Base-by-base conservation (phyloP, 2,329 filamentous ascomycete genomes). In the Penicillium hesseltinei region DNA sequence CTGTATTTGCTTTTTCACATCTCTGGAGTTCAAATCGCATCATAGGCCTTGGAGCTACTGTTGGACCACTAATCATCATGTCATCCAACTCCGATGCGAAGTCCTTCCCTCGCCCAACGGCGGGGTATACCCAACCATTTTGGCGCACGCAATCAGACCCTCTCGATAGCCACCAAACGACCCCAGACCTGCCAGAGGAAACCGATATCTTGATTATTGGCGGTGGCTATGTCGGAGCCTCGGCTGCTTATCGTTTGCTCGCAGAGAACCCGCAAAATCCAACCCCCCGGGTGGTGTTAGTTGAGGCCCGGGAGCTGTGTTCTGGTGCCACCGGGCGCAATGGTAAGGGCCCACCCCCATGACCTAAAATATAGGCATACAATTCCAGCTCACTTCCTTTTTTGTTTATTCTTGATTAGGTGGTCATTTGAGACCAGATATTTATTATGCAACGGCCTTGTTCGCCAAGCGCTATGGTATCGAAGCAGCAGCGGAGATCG, bases 161-260 rank as follows among this genome's bases (percentile, higher is more conserved):
- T 3, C 39, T 59, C 1, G 49, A 59, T 27, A 46, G 43, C 9
- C 29, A 49, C 15, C 57, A 56, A 21, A 57, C 31, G 1, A 57
- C 57, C 2, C 33, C 51, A 25, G 48, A 67, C 2, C 62, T 80
- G 0, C 78, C 78, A 0, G 31, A 49, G 0, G 53, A 72, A 36
- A 68, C 67, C 17, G 78, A 81, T 29, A 73, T 82, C 39, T 68
- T 76, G 7, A 75, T 82, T 29, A 74, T 81, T 5, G 80, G 80
- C 0, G 73, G 77, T 4, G 80, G 80, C 0, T 79, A 76, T 45
- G 72, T 79, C 0, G 80, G 80, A 0, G 73, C 73, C 0, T 73
- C 75, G 0, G 71, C 75, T 1, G 74, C 75, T 0, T 77, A 77
- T 46, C 74, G 81, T 51, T 69, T 78, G 5, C 54, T 78, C 1